Percentiles rank a stretch among this genome's conserved stretches.
Evolutionary conservation across 805 yeast species (phyloP).

Genomic region (Sporopachydermia lactativora): DNA sequence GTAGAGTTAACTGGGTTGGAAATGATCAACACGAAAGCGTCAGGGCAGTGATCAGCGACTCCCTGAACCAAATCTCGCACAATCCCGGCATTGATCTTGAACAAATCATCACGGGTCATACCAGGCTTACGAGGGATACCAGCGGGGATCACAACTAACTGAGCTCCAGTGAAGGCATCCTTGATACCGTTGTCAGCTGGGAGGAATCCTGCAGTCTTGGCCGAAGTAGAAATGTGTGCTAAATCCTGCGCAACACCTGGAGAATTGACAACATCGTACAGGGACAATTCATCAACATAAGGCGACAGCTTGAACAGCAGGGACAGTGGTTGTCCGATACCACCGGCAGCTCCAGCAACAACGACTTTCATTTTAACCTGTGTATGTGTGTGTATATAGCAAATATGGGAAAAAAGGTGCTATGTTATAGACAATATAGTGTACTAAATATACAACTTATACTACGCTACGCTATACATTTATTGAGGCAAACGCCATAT

Average conservation of each 20-base stretch:
- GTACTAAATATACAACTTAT: too few relatives aligned
- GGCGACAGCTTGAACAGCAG: constrained; percentile 57
- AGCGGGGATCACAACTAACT: constrained; percentile 67
- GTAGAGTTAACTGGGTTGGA: constrained; percentile 80
- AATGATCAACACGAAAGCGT: constrained; percentile 52
- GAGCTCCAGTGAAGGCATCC: constrained; percentile 46
- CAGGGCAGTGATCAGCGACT: constrained; percentile 51
- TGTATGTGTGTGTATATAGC: too few relatives aligned
- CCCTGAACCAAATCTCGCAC: constrained; percentile 65
- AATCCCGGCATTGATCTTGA: constrained; percentile 73
- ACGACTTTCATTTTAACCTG: constrained; percentile 38
- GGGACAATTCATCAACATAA: constrained; percentile 51
- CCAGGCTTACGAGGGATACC: constrained; percentile 88
- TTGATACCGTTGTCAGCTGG: constrained; percentile 32
- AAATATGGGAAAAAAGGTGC: background rate
- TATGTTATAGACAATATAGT: too few relatives aligned
- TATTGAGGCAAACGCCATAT: too few relatives aligned
- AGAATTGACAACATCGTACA: constrained; percentile 63
- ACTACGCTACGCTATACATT: too few relatives aligned
- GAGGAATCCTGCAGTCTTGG: constrained; percentile 46
- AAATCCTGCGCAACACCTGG: constrained; percentile 76
- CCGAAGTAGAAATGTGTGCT: constrained; percentile 66
- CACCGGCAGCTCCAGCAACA: constrained; percentile 78
- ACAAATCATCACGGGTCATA: constrained; percentile 77
- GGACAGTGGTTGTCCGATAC: constrained; percentile 65